Conservation (phyloP, 495 filamentous ascomycete genomes). For the Neurospora sp. region DNA sequence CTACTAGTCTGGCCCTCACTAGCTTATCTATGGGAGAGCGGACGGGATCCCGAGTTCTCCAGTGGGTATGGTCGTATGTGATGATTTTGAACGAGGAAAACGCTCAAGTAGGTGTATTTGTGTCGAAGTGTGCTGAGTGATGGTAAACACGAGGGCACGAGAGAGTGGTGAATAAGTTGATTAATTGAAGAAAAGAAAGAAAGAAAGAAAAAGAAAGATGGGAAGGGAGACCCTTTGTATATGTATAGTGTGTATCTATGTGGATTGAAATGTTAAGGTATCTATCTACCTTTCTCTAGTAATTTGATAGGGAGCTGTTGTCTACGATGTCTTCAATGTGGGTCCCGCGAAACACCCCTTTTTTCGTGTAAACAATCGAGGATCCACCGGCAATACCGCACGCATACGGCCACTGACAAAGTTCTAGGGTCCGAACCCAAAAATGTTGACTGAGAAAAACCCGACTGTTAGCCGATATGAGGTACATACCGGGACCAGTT, state of each 20-base stretch:
- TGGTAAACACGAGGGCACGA: too few species aligned
- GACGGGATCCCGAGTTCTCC: conserved; percentile 42
- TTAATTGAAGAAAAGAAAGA: too few species aligned
- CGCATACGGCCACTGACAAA: not conserved
- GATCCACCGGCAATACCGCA: not conserved
- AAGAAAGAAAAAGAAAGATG: too few species aligned
- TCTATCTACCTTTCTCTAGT: too few species aligned
- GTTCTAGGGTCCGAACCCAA: not conserved
- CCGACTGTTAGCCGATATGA: not conserved
- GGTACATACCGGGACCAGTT: not conserved
- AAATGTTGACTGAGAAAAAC: not conserved
- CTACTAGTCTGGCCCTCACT: conserved; percentile 8
- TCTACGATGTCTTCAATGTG: not conserved
- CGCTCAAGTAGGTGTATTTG: not conserved
- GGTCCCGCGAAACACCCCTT: not conserved
- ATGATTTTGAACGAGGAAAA: not conserved
- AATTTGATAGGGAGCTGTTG: too few species aligned
- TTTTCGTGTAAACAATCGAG: not conserved
- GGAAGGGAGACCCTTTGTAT: too few species aligned
- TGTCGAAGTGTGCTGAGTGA: too few species aligned
- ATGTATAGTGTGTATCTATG: too few species aligned
- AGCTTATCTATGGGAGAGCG: conserved; percentile 27
- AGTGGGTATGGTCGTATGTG: not conserved
- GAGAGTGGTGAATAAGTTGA: too few species aligned
- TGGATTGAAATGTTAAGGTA: too few species aligned